A percentile compares a stretch with the other conserved stretches of the same genome.
Evolutionary conservation across 768 basidiomycete genomes (phyloP).

Genomic region (Candolleomyces aberdarensis): DNA sequence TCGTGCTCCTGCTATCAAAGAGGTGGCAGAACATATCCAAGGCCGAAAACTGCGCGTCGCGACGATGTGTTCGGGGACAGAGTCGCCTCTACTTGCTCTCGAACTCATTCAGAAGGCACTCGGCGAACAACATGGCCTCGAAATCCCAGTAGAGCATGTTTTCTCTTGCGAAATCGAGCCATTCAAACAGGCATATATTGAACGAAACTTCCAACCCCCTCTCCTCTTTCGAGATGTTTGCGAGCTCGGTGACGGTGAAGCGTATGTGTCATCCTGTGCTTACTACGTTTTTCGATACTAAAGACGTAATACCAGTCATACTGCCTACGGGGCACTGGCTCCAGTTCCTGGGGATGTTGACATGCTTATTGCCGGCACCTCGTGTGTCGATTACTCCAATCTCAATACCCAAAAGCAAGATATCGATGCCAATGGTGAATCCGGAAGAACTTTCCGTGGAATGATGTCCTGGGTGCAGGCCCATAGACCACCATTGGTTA

Average conservation of each 20-base stretch:
- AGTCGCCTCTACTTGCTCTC: conserved; percentile 89
- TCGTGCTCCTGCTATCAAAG: conserved; percentile 61
- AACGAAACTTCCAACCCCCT: conserved; percentile 92
- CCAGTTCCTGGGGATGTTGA: conserved; percentile 90
- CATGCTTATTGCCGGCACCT: conserved; percentile 89
- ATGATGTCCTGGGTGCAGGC: conserved; percentile 92
- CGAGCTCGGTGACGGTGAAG: conserved; percentile 75
- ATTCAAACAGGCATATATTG: conserved; percentile 97
- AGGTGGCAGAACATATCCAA: conserved; percentile 59
- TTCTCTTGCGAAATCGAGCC: conserved; percentile 98
- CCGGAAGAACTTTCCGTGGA: conserved; percentile 88
- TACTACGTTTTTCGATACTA: not conserved
- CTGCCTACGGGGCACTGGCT: conserved; percentile 85
- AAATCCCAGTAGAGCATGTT: conserved; percentile 81
- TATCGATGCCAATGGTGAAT: conserved; percentile 88
- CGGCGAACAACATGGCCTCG: conserved; percentile 58
- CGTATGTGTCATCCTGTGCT: conserved; percentile 45
- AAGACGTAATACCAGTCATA: conserved; percentile 52
- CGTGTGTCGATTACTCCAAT: conserved; percentile 96
- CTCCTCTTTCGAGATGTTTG: conserved; percentile 92
- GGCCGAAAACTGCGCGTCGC: conserved; percentile 90
- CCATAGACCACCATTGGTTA: conserved; percentile 87
- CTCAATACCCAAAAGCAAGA: conserved; percentile 91
- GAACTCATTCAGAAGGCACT: conserved; percentile 79
- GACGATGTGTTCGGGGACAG: conserved; percentile 97